Evolutionary conservation across 2,329 filamentous ascomycete species (phyloP).

Genomic region (Fusarium musae): DNA sequence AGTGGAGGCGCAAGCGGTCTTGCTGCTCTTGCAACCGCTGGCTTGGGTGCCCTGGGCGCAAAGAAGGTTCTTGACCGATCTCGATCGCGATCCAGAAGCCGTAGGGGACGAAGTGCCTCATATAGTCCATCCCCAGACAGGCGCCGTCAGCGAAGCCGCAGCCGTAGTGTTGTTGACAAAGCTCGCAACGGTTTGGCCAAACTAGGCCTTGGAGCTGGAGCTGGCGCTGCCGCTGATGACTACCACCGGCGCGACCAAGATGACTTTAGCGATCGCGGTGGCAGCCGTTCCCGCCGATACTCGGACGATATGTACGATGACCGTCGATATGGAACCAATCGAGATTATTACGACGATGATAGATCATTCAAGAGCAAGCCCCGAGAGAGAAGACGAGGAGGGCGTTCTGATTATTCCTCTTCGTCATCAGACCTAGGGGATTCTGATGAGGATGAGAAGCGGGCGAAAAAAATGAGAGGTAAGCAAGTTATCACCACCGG

Average conservation of each 20-base stretch:
- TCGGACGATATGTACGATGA: slow-evolving; percentile 60
- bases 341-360: slow-evolving; percentile 61
- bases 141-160: slow-evolving; percentile 61
- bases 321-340: slow-evolving; percentile 53
- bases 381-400: slow-evolving; percentile 52
- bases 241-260: slow-evolving; percentile 55
- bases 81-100: slow-evolving; percentile 65
- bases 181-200: slow-evolving; percentile 71
- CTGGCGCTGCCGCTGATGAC: slow-evolving; percentile 50
- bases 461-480: slow-evolving; percentile 68
- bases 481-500: slow-evolving; percentile 69
- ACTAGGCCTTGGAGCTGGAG: slow-evolving; percentile 66
- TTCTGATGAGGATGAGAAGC: slow-evolving; percentile 66
- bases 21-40: slow-evolving; percentile 72
- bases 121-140: slow-evolving; percentile 59
- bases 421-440: slow-evolving; percentile 68
- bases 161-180: slow-evolving; percentile 72
- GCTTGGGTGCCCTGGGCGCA: slow-evolving; percentile 68
- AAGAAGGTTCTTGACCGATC: slow-evolving; percentile 71
- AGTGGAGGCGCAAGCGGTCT: slow-evolving; percentile 59
- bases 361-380: slow-evolving; percentile 55
- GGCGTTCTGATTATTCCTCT: slow-evolving; percentile 58
- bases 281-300: slow-evolving; percentile 54
- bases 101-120: slow-evolving; percentile 61
- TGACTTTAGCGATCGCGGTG: slow-evolving; percentile 57